These are phyloP conservation scores for Lasiodiplodia sp. DNA, from an alignment of 2,329 filamentous ascomycete species.

Conservation along the genomic window DNA sequence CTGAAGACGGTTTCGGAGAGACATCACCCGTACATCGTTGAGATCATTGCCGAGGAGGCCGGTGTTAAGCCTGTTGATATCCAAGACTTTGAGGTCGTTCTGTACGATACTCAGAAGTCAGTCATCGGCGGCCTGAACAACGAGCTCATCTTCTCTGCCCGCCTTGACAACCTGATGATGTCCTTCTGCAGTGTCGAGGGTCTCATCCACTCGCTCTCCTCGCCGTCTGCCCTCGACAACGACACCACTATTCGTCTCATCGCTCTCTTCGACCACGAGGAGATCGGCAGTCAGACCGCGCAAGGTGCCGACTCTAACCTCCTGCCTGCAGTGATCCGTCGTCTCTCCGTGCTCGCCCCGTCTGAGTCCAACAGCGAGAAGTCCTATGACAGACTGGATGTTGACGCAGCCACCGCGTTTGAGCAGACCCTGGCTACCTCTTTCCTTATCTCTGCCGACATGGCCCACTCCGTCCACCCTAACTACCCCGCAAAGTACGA, in stretches of 20 bases:
- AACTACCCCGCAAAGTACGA: constrained; percentile 96
- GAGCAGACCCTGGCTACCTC: constrained; percentile 91
- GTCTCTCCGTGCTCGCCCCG: constrained; percentile 80
- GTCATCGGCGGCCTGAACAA: constrained; percentile 88
- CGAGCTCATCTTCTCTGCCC: constrained; percentile 95
- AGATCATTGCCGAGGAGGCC: constrained; percentile 82
- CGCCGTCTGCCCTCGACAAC: constrained; percentile 70
- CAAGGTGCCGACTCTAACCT: constrained; percentile 95
- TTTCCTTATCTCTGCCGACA: constrained; percentile 94
- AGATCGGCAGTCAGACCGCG: constrained; percentile 90
- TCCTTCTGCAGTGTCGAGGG: constrained; percentile 90
- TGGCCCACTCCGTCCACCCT: constrained; percentile 95
- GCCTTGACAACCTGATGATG: constrained; percentile 95
- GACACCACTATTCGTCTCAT: constrained; percentile 89
- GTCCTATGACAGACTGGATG: constrained; percentile 68
- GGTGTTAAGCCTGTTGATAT: constrained; percentile 74
- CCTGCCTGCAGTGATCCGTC: constrained; percentile 83
- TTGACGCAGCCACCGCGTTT: constrained; percentile 76
- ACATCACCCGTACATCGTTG: constrained; percentile 87
- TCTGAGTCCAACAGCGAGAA: constrained; percentile 65
- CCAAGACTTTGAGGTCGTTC: constrained; percentile 93
- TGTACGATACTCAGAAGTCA: constrained; percentile 94
- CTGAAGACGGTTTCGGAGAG: constrained; percentile 79
- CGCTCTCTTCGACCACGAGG: constrained; percentile 96
- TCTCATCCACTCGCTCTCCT: constrained; percentile 78